These are phyloP conservation scores for Irpex lacteus DNA, from an alignment of 1,284 basidiomycete species.

Conservation along the genomic window DNA sequence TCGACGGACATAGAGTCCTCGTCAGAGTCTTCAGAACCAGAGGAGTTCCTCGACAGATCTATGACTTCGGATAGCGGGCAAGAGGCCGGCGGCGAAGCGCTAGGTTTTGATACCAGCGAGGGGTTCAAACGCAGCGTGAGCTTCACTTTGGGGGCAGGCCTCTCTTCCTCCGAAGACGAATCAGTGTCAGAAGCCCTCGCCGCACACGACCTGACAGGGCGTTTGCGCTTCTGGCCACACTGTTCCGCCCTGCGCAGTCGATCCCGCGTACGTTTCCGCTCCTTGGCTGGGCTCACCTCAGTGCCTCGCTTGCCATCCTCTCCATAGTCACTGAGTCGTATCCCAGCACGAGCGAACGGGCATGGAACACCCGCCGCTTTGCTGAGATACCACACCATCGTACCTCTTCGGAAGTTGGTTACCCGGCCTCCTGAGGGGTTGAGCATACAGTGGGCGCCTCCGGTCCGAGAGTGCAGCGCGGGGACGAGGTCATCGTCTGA, in stretches of 20 bases:
- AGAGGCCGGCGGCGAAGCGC: conserved; percentile 22
- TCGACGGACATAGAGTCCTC: conserved; percentile 28
- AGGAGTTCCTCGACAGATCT: conserved; percentile 35
- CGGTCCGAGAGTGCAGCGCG: conserved; percentile 64
- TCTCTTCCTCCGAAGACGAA: conserved; percentile 40
- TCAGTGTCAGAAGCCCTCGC: conserved; percentile 40
- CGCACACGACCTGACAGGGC: conserved; percentile 50
- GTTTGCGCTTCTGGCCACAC: conserved; percentile 72
- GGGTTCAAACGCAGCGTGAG: conserved; percentile 62
- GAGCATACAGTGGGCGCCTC: conserved; percentile 55
- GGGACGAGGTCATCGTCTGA: conserved; percentile 71
- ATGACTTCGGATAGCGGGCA: conserved; percentile 32
- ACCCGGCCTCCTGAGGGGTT: conserved; percentile 44
- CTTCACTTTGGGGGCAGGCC: conserved; percentile 62
- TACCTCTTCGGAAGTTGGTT: conserved; percentile 76
- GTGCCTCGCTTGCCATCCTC: conserved; percentile 42
- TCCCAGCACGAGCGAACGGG: conserved; percentile 69
- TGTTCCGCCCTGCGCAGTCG: conserved; percentile 33
- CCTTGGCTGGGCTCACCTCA: conserved; percentile 28
- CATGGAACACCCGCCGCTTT: conserved; percentile 70
- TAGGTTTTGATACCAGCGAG: conserved; percentile 32
- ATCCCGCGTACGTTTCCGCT: conserved; percentile 40
- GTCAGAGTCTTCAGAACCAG: conserved; percentile 18
- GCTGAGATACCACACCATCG: conserved; percentile 76
- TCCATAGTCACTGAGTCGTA: conserved; percentile 64